Base-by-base conservation (phyloP, 2,329 filamentous ascomycete species). In the Botrytis aclada region DNA sequence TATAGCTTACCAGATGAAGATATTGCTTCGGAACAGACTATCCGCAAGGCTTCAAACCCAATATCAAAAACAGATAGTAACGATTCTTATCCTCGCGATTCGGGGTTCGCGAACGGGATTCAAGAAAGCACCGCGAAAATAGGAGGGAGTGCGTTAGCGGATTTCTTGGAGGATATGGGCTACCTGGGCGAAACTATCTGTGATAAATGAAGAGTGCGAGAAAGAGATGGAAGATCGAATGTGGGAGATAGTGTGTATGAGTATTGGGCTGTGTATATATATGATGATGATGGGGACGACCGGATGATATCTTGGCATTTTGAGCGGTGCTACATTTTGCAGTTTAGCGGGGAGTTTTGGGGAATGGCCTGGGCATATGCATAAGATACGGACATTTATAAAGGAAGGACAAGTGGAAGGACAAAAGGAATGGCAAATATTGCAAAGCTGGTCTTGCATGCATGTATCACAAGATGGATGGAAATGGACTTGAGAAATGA, bases 101-200 rank as follows among this genome's bases (percentile, higher is more conserved):
- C 64, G 41, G 47, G 37, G 12, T 64, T 58, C 16, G 54, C 34
- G 20, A 43, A 58, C n/a, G 43, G 62, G 4, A 64, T 43, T 37
- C 37, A 65, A 25, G 32, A 70, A 10, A 60, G 37, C 39, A 64
- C 34, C 51, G n/a, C 51, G n/a, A 56, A 18, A n/a, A 18, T 25
- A 16, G 58, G 34, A 4, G 64, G 75, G 32, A 81, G 77, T 43
- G 82, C 81, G n/a, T 84, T 86, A 81, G 82, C 83, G 75, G 82
- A 85, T 75, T 79, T 86, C 73, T 81, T 87, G 75, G 83, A 84
- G 74, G 85, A 87, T 74, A 78, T 87, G 78, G 84, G 84, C 70
- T 87, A 87, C 77, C 77, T 87, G 58, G 84, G 84, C 47, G 81
- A 82, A 65, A 81, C 84, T 74, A 86, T 86, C 58, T 58, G 54